Evolutionary conservation across 2,329 filamentous ascomycete genomes (phyloP).

Genomic region (Cytospora chrysosperma): DNA sequence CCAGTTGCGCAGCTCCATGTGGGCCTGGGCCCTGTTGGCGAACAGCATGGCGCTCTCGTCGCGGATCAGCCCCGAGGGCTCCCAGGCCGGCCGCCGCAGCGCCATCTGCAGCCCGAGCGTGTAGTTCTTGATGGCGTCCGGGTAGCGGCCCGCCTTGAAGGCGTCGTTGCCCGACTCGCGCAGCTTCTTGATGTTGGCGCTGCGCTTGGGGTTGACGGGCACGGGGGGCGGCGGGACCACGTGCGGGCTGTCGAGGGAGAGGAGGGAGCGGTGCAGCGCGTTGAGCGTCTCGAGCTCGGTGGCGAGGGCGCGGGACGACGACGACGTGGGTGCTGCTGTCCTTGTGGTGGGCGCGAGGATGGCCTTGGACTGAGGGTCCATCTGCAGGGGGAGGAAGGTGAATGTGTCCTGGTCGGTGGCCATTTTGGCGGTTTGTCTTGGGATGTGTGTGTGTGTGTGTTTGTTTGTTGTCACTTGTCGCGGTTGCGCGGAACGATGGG

Average conservation of each 20-base stretch:
- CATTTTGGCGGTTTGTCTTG: slow-evolving; percentile 9
- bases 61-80: slow-evolving; percentile 76
- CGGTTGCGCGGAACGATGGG: neutral
- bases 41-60: slow-evolving; percentile 82
- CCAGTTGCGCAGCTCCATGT: slow-evolving; percentile 82
- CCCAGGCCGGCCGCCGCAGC: slow-evolving; percentile 77
- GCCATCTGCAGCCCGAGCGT: slow-evolving; percentile 89
- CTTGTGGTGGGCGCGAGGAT: slow-evolving; percentile 49
- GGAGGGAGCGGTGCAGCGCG: slow-evolving; percentile 70
- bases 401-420: slow-evolving; percentile 65
- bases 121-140: slow-evolving; percentile 79
- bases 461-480: too few species aligned
- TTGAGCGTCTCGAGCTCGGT: slow-evolving; percentile 74
- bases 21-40: slow-evolving; percentile 84
- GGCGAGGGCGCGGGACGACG: slow-evolving; percentile 50
- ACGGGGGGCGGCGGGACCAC: slow-evolving; percentile 79
- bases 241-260: slow-evolving; percentile 62
- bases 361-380: slow-evolving; percentile 80
- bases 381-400: slow-evolving; percentile 74
- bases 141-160: slow-evolving; percentile 74
- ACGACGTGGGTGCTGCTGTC: slow-evolving; percentile 30
- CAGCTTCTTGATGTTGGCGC: slow-evolving; percentile 83
- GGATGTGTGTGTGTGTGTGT: too few species aligned
- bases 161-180: slow-evolving; percentile 82
- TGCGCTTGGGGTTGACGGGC: slow-evolving; percentile 90